A percentile compares a stretch with the other conserved stretches of the same genome.
Conservation (phyloP, 106 monocot genomes). For the Dendrobium catenatum region DNA sequence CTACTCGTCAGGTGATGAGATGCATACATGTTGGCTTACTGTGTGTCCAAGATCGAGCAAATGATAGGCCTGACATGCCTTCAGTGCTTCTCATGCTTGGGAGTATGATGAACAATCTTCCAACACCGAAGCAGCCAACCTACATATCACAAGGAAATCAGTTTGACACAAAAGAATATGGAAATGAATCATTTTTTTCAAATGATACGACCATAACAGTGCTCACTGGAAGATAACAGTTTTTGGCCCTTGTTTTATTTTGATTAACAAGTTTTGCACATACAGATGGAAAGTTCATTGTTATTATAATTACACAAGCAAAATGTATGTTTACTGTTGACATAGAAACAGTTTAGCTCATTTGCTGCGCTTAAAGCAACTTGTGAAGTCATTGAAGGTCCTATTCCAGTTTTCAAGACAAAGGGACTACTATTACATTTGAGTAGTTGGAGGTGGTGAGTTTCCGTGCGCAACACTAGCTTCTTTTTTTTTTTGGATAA, state of each 20-base stretch:
- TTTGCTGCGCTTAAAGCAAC: too few relatives aligned
- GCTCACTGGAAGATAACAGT: neutral
- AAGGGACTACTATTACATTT: too few relatives aligned
- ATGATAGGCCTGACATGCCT: conserved; percentile 10
- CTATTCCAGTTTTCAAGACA: too few relatives aligned
- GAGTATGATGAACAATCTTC: neutral
- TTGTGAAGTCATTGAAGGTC: too few relatives aligned
- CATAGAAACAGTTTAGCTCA: too few relatives aligned
- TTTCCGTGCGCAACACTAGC: too few relatives aligned
- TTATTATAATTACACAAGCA: too few relatives aligned
- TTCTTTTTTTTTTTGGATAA: too few relatives aligned
- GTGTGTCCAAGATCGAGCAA: conserved; percentile 19
- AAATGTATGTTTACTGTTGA: too few relatives aligned
- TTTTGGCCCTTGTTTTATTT: neutral
- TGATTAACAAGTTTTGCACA: too few relatives aligned
- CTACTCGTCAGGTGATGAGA: conserved; percentile 2
- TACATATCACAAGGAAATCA: neutral
- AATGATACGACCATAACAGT: neutral
- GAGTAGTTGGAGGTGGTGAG: too few relatives aligned
- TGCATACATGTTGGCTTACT: conserved; percentile 15
- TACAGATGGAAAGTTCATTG: too few relatives aligned
- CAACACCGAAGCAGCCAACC: conserved; percentile 12
- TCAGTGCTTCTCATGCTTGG: conserved; percentile 12
- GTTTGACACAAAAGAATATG: neutral
- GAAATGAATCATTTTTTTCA: neutral